Base-by-base conservation (phyloP, 2,329 filamentous ascomycete genomes). In the Aspergillus quadricinctus region DNA sequence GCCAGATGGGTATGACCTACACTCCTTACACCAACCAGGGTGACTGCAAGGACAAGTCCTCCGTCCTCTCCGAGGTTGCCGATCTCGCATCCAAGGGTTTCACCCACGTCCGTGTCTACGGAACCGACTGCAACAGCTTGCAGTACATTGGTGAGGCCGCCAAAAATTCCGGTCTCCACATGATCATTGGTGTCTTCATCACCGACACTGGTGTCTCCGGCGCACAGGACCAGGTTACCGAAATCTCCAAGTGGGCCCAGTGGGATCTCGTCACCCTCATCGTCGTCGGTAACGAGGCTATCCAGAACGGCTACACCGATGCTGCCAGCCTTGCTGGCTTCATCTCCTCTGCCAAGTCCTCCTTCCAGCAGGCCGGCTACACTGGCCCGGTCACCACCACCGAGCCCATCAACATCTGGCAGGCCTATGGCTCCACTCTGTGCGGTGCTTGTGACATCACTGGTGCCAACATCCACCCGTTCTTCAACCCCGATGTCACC, bases 171-270 rank as follows among this genome's bases (percentile, higher is more conserved):
- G 87, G 88, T 58, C 71, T 97, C 58, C 87, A 88, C 74, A 79
- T 97, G 75, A 93, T 97, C 74, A 78, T 95, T 59, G 93, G 93
- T 74, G 83, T 97, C 79, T 96, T 88, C 81, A 88, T 97, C 74
- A 86, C 88, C 76, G 78, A 76, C 62, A 79, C 72, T 50, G 81
- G 80, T 57, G 73, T 86, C 69, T 78, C 82, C 56, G 84, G 83
- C 55, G 86, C 91, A 64, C 78, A 86, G 70, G 77, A 83, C 66
- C 92, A 97, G 82, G 82, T 97, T 58, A 76, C 81, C 31, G 83
- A 85, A 59, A 88, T 97, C 73, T 80, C 84, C 74, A 67, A 73
- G 58, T 96, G 91, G 86, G 83, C 77, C 60, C 76, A 89, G 74
- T 96, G 88, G 86, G 81, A 86, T 59, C 73, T 89, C 50, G 88